A percentile compares a stretch with the other conserved stretches of the same genome.
Conservation (phyloP, 257 asterid species). For the Euphrasia confusa region DNA sequence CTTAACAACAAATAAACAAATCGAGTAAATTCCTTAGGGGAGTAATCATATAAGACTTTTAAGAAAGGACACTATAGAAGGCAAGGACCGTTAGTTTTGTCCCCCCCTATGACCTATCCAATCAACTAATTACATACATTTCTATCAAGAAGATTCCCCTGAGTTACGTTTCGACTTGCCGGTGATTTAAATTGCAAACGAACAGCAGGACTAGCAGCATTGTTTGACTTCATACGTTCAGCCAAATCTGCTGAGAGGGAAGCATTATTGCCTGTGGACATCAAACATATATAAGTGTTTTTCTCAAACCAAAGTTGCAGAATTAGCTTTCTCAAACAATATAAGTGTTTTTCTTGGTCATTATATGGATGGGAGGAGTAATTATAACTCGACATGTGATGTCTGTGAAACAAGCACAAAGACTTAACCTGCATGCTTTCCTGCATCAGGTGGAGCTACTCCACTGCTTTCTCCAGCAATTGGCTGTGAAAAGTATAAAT, state of each 20-base stretch:
- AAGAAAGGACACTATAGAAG: conserved; percentile 2
- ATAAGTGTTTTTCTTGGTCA: background rate
- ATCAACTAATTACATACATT: conserved; percentile 43
- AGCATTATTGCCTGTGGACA: conserved; percentile 45
- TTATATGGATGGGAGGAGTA: no score
- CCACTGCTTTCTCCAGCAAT: conserved; percentile 79
- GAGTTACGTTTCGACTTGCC: conserved; percentile 45
- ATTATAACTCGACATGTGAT: no score
- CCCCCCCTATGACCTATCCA: background rate
- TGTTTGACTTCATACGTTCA: conserved; percentile 54
- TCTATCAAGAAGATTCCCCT: conserved; percentile 56
- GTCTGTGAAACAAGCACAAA: conserved; percentile 3
- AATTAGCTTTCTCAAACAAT: conserved; percentile 22
- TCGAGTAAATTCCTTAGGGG: background rate
- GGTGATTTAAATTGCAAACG: conserved; percentile 77
- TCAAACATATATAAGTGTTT: conserved; percentile 25
- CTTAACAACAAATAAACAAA: conserved; percentile 20
- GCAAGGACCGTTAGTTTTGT: background rate
- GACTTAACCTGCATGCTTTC: conserved; percentile 64
- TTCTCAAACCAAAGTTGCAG: no score
- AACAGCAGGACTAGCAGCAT: conserved; percentile 50
- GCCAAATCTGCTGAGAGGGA: conserved; percentile 51
- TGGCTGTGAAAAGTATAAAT: conserved; percentile 49
- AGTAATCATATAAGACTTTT: background rate
- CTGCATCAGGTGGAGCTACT: conserved; percentile 48